Percentiles rank a stretch among this genome's conserved stretches.
phyloP scores from a whole-genome alignment of 129 eudicot genomes.

The Saussurea involucrata region DNA sequence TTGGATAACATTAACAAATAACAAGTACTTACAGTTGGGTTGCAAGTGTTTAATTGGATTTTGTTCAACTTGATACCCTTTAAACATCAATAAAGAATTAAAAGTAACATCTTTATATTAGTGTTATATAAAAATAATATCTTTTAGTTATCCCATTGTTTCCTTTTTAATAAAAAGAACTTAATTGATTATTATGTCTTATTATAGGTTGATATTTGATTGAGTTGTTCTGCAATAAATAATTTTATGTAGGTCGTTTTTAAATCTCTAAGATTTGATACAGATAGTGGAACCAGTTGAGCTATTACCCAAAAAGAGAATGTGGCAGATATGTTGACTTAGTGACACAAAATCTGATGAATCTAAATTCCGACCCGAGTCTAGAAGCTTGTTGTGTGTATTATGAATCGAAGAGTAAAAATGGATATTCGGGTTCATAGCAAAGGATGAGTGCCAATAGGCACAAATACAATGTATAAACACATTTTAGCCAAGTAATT shows the following conservation, averaged over 20 bases:
- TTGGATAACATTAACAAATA: slow-evolving; percentile 1
- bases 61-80: slow-evolving; percentile 4
- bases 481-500: background rate
- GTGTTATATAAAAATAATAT: slow-evolving; percentile 13
- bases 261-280: background rate
- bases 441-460: background rate
- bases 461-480: background rate
- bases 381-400: no score
- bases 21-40: background rate
- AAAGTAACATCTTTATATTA: background rate
- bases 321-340: background rate
- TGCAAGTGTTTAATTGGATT: background rate
- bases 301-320: background rate
- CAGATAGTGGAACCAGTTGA: background rate
- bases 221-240: background rate
- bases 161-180: slow-evolving; percentile 9
- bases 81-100: background rate
- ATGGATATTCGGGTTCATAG: background rate
- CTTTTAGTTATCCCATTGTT: slow-evolving; percentile 16
- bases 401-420: background rate
- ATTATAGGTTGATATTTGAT: background rate
- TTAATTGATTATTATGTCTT: slow-evolving; percentile 1
- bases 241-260: background rate
- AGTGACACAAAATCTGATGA: background rate
- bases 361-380: background rate